Evolutionary conservation across 495 filamentous ascomycete genomes (phyloP).

Genomic region (Lasiosphaeria ovina): DNA sequence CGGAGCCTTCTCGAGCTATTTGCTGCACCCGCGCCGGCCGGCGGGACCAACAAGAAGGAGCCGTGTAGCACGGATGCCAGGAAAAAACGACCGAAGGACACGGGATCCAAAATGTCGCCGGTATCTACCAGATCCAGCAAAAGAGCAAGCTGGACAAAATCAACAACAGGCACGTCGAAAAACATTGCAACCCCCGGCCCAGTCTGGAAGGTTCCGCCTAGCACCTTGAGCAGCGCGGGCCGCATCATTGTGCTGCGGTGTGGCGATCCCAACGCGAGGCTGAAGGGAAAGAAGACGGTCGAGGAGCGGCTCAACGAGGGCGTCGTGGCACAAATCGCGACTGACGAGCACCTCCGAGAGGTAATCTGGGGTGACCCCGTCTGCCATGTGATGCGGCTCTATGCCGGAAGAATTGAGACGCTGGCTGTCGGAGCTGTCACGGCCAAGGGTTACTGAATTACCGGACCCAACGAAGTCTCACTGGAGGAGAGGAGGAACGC

Average conservation of each 20-base stretch:
- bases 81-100: constrained; percentile 22
- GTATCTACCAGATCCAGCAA: constrained; percentile 29
- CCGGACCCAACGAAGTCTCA: background rate
- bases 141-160: constrained; percentile 25
- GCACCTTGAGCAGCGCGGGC: constrained; percentile 64
- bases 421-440: constrained; percentile 67
- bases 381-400: constrained; percentile 75
- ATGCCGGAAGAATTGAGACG: constrained; percentile 63
- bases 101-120: constrained; percentile 29
- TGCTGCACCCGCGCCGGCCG: constrained; percentile 55
- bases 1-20: constrained; percentile 69
- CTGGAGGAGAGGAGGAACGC: background rate
- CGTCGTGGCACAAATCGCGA: constrained; percentile 59
- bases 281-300: constrained; percentile 36
- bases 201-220: constrained; percentile 61
- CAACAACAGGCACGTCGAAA: constrained; percentile 8
- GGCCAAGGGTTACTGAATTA: constrained; percentile 37
- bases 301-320: constrained; percentile 46
- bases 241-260: constrained; percentile 62
- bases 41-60: constrained; percentile 14
- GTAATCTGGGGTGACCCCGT: constrained; percentile 78
- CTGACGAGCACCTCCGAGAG: constrained; percentile 61
- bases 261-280: constrained; percentile 30
- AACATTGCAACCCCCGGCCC: constrained; percentile 18
- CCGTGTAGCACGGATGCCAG: constrained; percentile 9